Evolutionary conservation across 768 basidiomycete species (phyloP).

Genomic region (Pulveroboletus sp.): DNA sequence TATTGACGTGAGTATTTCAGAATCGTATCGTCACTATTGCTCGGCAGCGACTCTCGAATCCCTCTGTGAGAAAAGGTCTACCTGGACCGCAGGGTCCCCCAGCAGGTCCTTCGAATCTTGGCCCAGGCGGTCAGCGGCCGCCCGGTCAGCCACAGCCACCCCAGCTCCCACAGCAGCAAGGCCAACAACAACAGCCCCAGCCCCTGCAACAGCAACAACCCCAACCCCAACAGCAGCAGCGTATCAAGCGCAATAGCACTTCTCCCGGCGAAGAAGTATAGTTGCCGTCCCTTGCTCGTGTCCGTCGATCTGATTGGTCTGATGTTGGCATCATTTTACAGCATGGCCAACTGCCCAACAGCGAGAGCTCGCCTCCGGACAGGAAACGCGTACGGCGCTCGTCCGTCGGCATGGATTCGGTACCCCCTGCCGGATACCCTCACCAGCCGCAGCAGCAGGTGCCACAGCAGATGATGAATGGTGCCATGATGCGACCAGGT

Average conservation of each 20-base stretch:
- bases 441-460: constrained; percentile 33
- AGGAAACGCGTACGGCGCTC: constrained; percentile 52
- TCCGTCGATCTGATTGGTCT: constrained; percentile 1
- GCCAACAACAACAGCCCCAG: constrained; percentile 12
- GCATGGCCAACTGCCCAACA: constrained; percentile 48
- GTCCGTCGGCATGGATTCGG: constrained; percentile 42
- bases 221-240: constrained; percentile 23
- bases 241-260: constrained; percentile 54
- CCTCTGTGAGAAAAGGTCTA: constrained; percentile 26
- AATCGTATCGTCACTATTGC: constrained; percentile 32
- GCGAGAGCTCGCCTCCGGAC: constrained; percentile 54
- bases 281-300: constrained; percentile 3
- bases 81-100: constrained; percentile 23
- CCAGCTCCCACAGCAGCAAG: constrained; percentile 23
- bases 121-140: constrained; percentile 39
- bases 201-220: constrained; percentile 30
- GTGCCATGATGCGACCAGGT: constrained; percentile 38
- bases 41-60: constrained; percentile 22
- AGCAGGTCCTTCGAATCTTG: constrained; percentile 26
- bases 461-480: constrained; percentile 38
- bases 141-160: constrained; percentile 27
- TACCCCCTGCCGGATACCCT: constrained; percentile 34
- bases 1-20: constrained; percentile 28
- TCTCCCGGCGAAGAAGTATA: constrained; percentile 60
- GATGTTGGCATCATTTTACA: constrained; percentile 16